Evolutionary conservation across 2,329 filamentous ascomycete genomes (phyloP), one percentile per base, ranked within the genome.

Genomic region (Exserohilum rostratum): DNA sequence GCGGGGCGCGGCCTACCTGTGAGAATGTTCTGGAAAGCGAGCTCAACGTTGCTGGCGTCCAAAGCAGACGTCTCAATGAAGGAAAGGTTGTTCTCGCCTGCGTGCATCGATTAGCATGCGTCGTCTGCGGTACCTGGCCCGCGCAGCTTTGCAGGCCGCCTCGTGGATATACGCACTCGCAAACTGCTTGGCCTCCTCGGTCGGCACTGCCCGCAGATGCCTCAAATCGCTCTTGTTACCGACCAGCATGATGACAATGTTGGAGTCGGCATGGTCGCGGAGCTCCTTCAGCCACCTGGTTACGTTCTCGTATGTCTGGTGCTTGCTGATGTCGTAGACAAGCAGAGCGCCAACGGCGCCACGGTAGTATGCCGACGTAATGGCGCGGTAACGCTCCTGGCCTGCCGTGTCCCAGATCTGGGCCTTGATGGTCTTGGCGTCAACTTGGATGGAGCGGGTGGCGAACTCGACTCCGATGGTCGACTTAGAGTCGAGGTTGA

Each of bases 141-240:
- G 17, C 27, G 29, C 12, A 61, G 17, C 25, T 17, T 13, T 13
- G 27, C 7, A 37, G 17, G 33, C 33, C 22, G 33, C 25, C 27
- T 80, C 43, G n/a, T 18, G 6, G 25, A 48, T 12, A 17, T 55
- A 80, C 85, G 68, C 76, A 96, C 93, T 97, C 53, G 95, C 95
- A 86, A 99, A 99, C 61, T 91, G 85, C 82, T 98, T 99, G 69
- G 93, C 95, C 79, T 98, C 93, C 76, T 99, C 95, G 57, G 95
- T 99, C 46, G 95, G 92, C 66, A 99, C 95, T 65, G 95, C 95
- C 77, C 95, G 87, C 74, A 99, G 84, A 81, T 99, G 95, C 79
- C 93, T 90, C 89, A 98, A 90, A 96, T 99, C 95, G 79, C 93
- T 98, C 90, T 99, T 99, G 87, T 99, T 99, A 78, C 95, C 95